Evolutionary conservation across 2,329 filamentous ascomycete species (phyloP).

Genomic region (Penicillium janthinellum): DNA sequence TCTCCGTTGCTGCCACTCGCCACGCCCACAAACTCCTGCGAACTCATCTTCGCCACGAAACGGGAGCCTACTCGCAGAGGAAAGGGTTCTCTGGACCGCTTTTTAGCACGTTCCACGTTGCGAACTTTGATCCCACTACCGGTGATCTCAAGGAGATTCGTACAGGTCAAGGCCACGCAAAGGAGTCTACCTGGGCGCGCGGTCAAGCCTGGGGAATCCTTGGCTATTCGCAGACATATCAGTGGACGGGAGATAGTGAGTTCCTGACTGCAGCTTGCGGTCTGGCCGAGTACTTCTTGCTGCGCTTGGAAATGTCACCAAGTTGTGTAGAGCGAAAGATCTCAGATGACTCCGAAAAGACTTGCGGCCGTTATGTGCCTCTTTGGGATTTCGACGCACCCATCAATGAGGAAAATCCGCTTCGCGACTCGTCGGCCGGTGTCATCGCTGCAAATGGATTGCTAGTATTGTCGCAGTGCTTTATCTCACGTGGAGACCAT

Average conservation of each 20-base stretch:
- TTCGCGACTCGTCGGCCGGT: slow-evolving; percentile 47
- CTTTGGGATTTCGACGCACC: slow-evolving; percentile 31
- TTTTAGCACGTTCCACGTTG: slow-evolving; percentile 25
- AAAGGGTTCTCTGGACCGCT: slow-evolving; percentile 6
- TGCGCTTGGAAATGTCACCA: neutral
- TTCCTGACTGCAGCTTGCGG: slow-evolving; percentile 14
- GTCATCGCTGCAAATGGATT: slow-evolving; percentile 48
- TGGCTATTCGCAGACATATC: slow-evolving; percentile 14
- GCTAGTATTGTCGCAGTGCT: slow-evolving; percentile 27
- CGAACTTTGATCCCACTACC: slow-evolving; percentile 23
- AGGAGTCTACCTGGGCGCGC: slow-evolving; percentile 17
- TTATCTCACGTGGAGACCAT: slow-evolving; percentile 6
- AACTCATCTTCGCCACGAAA: slow-evolving; percentile 33
- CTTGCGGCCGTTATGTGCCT: slow-evolving; percentile 14
- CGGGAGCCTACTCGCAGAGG: slow-evolving; percentile 20
- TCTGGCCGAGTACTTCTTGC: slow-evolving; percentile 13
- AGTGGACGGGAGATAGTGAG: slow-evolving; percentile 8
- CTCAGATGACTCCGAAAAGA: neutral
- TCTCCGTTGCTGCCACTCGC: slow-evolving; percentile 41
- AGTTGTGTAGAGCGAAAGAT: neutral
- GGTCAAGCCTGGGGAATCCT: slow-evolving; percentile 16
- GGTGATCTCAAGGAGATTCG: slow-evolving; percentile 19
- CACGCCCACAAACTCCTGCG: slow-evolving; percentile 42
- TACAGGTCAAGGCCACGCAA: slow-evolving; percentile 26
- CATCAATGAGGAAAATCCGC: slow-evolving; percentile 13